phyloP scores from a whole-genome alignment of 129 eudicot species.

The Tanacetum coccineum region DNA sequence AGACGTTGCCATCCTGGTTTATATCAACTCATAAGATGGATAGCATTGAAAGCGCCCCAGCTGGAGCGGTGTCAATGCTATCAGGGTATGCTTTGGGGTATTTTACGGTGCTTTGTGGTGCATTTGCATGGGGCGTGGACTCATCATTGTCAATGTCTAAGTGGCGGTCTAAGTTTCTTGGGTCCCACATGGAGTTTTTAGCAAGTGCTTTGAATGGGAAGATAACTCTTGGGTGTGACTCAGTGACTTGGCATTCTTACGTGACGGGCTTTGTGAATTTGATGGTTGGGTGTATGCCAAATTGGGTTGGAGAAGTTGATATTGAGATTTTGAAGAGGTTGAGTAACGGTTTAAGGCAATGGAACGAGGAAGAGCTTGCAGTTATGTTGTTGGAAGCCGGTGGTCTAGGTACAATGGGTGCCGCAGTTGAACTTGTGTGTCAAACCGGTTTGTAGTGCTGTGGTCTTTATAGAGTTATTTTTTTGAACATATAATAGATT shows the following conservation, averaged over 20 bases:
- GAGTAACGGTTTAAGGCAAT: conserved; percentile 70
- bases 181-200: conserved; percentile 72
- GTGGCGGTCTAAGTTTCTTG: conserved; percentile 55
- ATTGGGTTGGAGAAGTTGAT: conserved; percentile 75
- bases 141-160: conserved; percentile 51
- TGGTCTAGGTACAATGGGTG: conserved; percentile 80
- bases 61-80: conserved; percentile 55
- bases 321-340: conserved; percentile 63
- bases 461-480: background rate
- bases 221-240: conserved; percentile 89
- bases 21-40: conserved; percentile 53
- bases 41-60: conserved; percentile 27
- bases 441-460: conserved; percentile 28
- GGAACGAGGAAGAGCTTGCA: conserved; percentile 88
- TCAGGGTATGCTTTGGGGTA: conserved; percentile 81
- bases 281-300: conserved; percentile 64
- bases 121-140: conserved; percentile 78
- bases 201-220: conserved; percentile 83
- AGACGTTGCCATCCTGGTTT: conserved; percentile 95
- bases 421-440: conserved; percentile 75
- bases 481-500: background rate
- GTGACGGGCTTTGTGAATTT: conserved; percentile 68
- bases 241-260: conserved; percentile 82
- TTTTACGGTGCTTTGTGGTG: conserved; percentile 70
- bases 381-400: conserved; percentile 63